phyloP scores from a whole-genome alignment of 805 yeast genomes.

The Candida michaelii region DNA sequence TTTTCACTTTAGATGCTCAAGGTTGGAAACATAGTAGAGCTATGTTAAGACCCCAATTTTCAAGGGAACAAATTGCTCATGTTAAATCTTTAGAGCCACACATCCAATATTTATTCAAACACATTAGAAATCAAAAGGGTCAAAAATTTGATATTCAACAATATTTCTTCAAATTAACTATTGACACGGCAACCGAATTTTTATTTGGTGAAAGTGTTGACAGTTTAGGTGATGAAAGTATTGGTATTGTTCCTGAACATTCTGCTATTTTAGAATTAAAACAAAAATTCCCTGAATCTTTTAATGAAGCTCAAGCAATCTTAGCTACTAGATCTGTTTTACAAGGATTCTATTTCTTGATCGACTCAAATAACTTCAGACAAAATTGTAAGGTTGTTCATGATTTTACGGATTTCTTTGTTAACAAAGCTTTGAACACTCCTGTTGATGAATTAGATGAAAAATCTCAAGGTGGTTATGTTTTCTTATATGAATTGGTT shows the following conservation, averaged over 20 bases:
- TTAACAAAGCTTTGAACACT: slow-evolving; percentile 28
- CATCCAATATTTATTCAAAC: slow-evolving; percentile 33
- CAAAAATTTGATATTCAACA: slow-evolving; percentile 36
- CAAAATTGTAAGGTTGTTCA: slow-evolving; percentile 26
- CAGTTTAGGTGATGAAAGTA: slow-evolving; percentile 28
- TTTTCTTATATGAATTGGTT: slow-evolving; percentile 39
- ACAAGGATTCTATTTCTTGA: slow-evolving; percentile 26
- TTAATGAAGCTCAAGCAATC: slow-evolving; percentile 31
- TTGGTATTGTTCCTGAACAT: slow-evolving; percentile 15
- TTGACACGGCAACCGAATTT: slow-evolving; percentile 43
- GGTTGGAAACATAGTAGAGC: slow-evolving; percentile 46
- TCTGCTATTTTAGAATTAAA: slow-evolving; percentile 29
- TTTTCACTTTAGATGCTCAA: slow-evolving; percentile 41
- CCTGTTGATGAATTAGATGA: slow-evolving; percentile 27
- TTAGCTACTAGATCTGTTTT: slow-evolving; percentile 28
- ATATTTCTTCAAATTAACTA: slow-evolving; percentile 37
- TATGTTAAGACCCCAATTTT: slow-evolving; percentile 46
- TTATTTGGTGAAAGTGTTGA: slow-evolving; percentile 41
- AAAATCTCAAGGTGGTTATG: slow-evolving; percentile 27
- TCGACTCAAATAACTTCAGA: slow-evolving; percentile 23
- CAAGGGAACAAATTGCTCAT: slow-evolving; percentile 44
- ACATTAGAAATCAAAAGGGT: slow-evolving; percentile 28
- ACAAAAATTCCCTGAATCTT: slow-evolving; percentile 32
- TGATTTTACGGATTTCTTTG: slow-evolving; percentile 28
- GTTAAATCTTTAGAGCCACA: slow-evolving; percentile 41